phyloP scores from a whole-genome alignment of 495 filamentous ascomycete species.

The Terfezia claveryi region DNA sequence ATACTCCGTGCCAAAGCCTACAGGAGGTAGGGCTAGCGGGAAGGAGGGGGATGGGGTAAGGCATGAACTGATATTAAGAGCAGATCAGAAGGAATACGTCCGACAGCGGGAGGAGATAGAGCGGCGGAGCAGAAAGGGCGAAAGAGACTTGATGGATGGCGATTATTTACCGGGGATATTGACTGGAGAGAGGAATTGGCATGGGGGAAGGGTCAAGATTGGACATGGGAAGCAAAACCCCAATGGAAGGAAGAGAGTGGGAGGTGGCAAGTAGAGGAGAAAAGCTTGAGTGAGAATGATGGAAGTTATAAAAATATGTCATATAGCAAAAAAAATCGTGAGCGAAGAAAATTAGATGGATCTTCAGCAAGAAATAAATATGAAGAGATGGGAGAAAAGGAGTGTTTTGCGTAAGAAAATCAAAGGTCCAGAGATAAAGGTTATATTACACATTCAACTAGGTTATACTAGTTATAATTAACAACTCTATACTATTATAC shows the following conservation, averaged over 20 bases:
- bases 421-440: no score
- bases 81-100: constrained; percentile 89
- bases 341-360: no score
- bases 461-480: no score
- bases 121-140: constrained; percentile 40
- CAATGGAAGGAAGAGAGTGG: constrained; percentile 5
- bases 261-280: no score
- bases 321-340: no score
- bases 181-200: constrained; percentile 47
- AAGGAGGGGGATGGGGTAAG: constrained; percentile 31
- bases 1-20: constrained; percentile 76
- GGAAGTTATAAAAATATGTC: no score
- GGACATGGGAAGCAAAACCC: constrained; percentile 45
- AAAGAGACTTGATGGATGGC: constrained; percentile 78
- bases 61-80: constrained; percentile 51
- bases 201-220: constrained; percentile 44
- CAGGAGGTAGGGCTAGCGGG: constrained; percentile 57
- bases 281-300: no score
- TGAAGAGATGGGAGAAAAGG: no score
- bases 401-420: no score
- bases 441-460: no score
- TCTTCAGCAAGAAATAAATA: no score
- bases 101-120: constrained; percentile 27
- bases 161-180: constrained; percentile 78
- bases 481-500: no score